Evolutionary conservation across 257 asterid species (phyloP).

Genomic region (Ajuga chamaepitys): DNA sequence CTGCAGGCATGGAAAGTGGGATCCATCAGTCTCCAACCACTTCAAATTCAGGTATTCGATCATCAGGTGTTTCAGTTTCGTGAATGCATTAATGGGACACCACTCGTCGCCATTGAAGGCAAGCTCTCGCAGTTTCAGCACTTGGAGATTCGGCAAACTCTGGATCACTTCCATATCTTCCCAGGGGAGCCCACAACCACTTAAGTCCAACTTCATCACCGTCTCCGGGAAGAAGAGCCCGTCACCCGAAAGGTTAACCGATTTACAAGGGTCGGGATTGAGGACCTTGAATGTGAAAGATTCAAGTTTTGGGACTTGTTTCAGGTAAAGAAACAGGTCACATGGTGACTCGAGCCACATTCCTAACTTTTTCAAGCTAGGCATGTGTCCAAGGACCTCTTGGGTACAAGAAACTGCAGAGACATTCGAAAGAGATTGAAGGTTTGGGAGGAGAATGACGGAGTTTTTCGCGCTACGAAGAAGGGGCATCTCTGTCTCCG

Average conservation of each 20-base stretch:
- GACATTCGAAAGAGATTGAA: constrained; percentile 18
- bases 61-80: constrained; percentile 12
- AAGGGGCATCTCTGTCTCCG: constrained; percentile 11
- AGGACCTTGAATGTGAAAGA: constrained; percentile 19
- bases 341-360: constrained; percentile 20
- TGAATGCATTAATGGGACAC: not conserved
- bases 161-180: constrained; percentile 19
- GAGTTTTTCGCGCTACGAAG: too few relatives aligned
- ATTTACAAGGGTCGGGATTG: constrained; percentile 12
- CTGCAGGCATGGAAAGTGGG: constrained; percentile 10
- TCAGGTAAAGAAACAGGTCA: not conserved
- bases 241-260: not conserved
- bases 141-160: constrained; percentile 15
- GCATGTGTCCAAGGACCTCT: constrained; percentile 26
- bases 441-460: constrained; percentile 21
- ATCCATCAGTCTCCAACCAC: not conserved
- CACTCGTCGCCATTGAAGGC: constrained; percentile 19
- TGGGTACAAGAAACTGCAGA: constrained; percentile 13
- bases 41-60: constrained; percentile 15
- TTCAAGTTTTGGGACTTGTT: constrained; percentile 16
- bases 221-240: constrained; percentile 6
- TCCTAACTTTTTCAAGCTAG: constrained; percentile 22
- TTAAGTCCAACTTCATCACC: constrained; percentile 13
- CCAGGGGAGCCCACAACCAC: constrained; percentile 25
- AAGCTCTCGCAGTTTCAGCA: constrained; percentile 21